Conservation (phyloP, 2,329 filamentous ascomycete genomes). For the Fusarium tupiense region DNA sequence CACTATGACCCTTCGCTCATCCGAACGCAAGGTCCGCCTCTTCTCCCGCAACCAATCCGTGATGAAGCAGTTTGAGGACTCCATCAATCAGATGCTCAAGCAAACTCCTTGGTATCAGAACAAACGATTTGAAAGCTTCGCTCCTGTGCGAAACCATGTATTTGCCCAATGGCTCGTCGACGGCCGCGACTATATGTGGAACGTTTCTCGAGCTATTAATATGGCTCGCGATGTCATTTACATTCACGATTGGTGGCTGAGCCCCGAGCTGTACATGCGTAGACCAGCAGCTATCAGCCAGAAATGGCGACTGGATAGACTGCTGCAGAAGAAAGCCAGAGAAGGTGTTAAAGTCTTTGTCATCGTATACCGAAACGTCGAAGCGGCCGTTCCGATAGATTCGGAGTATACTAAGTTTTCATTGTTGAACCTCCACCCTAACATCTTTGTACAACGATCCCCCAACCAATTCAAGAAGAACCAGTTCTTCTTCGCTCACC, state of each 20-base stretch:
- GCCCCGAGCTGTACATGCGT: conserved; percentile 93
- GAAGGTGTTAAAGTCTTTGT: conserved; percentile 98
- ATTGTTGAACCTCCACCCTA: conserved; percentile 91
- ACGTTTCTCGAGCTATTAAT: conserved; percentile 93
- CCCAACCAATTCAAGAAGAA: conserved; percentile 99
- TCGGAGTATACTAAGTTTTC: conserved; percentile 99
- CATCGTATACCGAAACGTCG: conserved; percentile 97
- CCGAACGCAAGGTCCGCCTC: conserved; percentile 90
- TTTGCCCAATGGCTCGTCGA: conserved; percentile 98
- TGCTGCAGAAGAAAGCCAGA: conserved; percentile 91
- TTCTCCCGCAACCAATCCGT: conserved; percentile 91
- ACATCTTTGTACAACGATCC: conserved; percentile 94
- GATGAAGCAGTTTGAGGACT: conserved; percentile 91
- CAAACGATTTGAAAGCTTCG: conserved; percentile 93
- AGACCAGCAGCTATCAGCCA: conserved; percentile 95
- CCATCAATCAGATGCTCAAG: conserved; percentile 84
- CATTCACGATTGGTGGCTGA: conserved; percentile 99
- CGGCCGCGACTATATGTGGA: conserved; percentile 99
- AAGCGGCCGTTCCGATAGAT: conserved; percentile 96
- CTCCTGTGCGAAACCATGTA: conserved; percentile 84
- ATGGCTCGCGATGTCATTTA: conserved; percentile 98
- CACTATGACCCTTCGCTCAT: conserved; percentile 86
- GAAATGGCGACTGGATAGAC: conserved; percentile 93
- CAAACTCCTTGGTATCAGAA: conserved; percentile 84
- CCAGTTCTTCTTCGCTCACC: conserved; percentile 99